Conservation (phyloP, 176 grass and related monocot genomes). For the Oryza meridionalis region DNA sequence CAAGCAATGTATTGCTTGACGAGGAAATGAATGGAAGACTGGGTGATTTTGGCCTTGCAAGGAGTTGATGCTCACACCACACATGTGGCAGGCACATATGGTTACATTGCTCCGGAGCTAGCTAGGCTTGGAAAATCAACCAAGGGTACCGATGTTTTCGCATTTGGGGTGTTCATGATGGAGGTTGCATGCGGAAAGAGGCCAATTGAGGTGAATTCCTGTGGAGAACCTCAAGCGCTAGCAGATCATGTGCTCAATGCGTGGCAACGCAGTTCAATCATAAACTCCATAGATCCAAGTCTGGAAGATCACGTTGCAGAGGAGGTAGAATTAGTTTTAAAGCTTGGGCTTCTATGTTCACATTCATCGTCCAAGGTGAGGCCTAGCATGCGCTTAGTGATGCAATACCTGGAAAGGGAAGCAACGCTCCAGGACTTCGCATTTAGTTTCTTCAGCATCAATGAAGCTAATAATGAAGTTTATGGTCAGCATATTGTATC, state of each 20-base stretch:
- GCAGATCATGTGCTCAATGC: not conserved
- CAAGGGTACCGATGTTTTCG: no score
- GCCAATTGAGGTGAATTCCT: not conserved
- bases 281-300: not conserved
- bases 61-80: no score
- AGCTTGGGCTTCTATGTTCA: not conserved
- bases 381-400: not conserved
- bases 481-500: not conserved
- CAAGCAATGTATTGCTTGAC: no score
- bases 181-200: no score
- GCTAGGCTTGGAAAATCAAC: no score
- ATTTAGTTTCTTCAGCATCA: not conserved
- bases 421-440: slow-evolving; percentile 3
- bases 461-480: not conserved
- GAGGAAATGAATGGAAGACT: no score
- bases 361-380: not conserved
- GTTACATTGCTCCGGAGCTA: no score
- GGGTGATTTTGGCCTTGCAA: no score
- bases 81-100: no score
- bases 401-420: slow-evolving; percentile 11
- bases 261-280: not conserved
- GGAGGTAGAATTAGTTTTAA: not conserved
- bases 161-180: no score
- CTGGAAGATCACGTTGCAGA: not conserved
- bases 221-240: not conserved